phyloP scores from a whole-genome alignment of 139 green algal genomes.

The Tetradesmus lagerheimii region DNA sequence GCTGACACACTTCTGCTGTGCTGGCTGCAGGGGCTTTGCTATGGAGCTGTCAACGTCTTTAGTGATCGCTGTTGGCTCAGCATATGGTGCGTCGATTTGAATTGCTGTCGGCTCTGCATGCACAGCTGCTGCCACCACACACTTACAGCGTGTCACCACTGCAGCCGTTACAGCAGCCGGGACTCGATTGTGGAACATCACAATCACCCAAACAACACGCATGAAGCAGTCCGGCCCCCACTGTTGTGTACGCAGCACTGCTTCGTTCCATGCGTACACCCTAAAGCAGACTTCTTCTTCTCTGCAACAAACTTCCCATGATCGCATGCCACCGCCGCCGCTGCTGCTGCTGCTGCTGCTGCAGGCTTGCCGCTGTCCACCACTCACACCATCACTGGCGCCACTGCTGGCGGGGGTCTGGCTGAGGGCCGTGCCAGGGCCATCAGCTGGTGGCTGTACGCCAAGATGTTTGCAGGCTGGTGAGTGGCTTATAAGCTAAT shows the following conservation, averaged over 20 bases:
- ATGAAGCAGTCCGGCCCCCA: too few species aligned
- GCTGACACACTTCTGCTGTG: neutral
- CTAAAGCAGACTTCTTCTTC: too few species aligned
- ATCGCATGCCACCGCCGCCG: neutral
- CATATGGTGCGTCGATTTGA: neutral
- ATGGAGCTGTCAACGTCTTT: slow-evolving; percentile 71
- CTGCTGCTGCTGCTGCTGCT: slow-evolving; percentile 9
- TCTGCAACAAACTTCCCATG: too few species aligned
- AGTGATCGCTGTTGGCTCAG: slow-evolving; percentile 64
- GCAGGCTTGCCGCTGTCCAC: slow-evolving; percentile 68
- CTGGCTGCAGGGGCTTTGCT: slow-evolving; percentile 61
- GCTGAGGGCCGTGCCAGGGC: neutral
- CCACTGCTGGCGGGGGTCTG: slow-evolving; percentile 46
- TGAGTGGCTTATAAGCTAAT: neutral
- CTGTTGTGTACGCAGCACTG: too few species aligned
- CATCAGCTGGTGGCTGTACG: slow-evolving; percentile 29
- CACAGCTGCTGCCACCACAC: too few species aligned
- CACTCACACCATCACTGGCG: slow-evolving; percentile 62
- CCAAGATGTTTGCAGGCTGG: slow-evolving; percentile 19
- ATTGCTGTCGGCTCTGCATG: neutral
- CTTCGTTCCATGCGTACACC: too few species aligned
- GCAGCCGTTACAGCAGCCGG: neutral
- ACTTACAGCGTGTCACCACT: neutral
- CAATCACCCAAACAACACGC: too few species aligned
- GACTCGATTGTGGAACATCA: too few species aligned